phyloP scores from a whole-genome alignment of 768 basidiomycete genomes.

The Gyrodon lividus region DNA sequence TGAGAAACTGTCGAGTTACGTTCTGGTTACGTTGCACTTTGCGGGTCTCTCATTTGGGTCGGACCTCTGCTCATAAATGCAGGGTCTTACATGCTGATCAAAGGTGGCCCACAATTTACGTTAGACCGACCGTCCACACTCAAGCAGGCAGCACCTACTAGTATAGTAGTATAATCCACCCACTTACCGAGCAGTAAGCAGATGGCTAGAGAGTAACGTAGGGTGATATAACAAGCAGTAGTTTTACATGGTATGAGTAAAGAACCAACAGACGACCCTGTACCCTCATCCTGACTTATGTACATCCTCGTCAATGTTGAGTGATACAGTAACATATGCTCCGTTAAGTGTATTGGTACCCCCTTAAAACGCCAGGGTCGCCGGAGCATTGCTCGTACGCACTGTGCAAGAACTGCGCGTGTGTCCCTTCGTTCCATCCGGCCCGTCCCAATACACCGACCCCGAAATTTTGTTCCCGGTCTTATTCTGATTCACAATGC shows the following conservation, averaged over 20 bases:
- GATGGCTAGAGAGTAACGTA: background rate
- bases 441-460: slow-evolving; percentile 16
- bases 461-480: slow-evolving; percentile 3
- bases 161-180: too few relatives aligned
- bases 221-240: background rate
- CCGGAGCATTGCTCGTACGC: slow-evolving; percentile 25
- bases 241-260: background rate
- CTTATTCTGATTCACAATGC: slow-evolving; percentile 17
- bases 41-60: too few relatives aligned
- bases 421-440: background rate
- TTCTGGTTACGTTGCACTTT: too few relatives aligned
- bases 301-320: background rate
- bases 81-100: too few relatives aligned
- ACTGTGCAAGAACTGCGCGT: slow-evolving; percentile 7
- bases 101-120: too few relatives aligned
- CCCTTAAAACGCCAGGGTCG: slow-evolving; percentile 17
- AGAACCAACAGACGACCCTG: background rate
- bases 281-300: background rate
- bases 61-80: too few relatives aligned
- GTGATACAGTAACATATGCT: background rate
- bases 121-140: too few relatives aligned
- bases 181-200: too few relatives aligned
- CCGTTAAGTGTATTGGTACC: background rate
- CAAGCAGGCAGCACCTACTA: too few relatives aligned
- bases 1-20: too few relatives aligned